Evolutionary conservation across 2,329 filamentous ascomycete species (phyloP), one percentile per base, ranked within the genome.

Genomic region (Polytolypa hystricis): DNA sequence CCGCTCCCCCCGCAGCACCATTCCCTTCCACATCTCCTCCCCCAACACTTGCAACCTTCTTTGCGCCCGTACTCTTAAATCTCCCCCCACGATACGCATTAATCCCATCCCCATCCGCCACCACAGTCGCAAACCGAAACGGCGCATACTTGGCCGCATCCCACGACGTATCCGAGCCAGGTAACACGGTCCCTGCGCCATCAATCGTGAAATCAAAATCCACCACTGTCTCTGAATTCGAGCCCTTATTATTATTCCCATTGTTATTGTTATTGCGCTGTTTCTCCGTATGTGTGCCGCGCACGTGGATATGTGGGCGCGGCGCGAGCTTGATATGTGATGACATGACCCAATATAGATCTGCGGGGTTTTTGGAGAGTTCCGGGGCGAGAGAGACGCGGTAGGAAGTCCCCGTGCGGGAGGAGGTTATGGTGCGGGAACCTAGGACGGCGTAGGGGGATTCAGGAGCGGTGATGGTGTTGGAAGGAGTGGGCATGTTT

Each of bases 211-310:
- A 57, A 28, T 52, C 39, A 34, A 57, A 57, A 41, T 57, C 55
- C 4, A 44, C 42, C 9, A 57, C 46, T 1, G 43, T 47, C 21
- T 53, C 44, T 4, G 38, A 49, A 10, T 42, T 45, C 11, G 28
- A 29, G 3, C 25, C 21, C 6, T 18, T 30, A 8, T 9, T 18
- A 4, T 15, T 28, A 3, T 35, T 35, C 10, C 12, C 15, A 3
- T 46, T 43, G n/a, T 51, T 46, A 14, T 48, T 47, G 33, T 40
- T 35, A 19, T 46, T 42, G 8, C 37, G 35, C 4, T 33, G 35
- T 3, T 57, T 64, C 51, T 71, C 60, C 9, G 47, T 57, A 53
- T 79, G 75, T 3, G 65, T 66, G 35, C 76, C 76, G 20, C 61
- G 57, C 28, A 79, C 54, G 32, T 61, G 63, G 6, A 77, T 61